Evolutionary conservation across 768 basidiomycete genomes (phyloP).

Genomic region (Arthromyces matolae): DNA sequence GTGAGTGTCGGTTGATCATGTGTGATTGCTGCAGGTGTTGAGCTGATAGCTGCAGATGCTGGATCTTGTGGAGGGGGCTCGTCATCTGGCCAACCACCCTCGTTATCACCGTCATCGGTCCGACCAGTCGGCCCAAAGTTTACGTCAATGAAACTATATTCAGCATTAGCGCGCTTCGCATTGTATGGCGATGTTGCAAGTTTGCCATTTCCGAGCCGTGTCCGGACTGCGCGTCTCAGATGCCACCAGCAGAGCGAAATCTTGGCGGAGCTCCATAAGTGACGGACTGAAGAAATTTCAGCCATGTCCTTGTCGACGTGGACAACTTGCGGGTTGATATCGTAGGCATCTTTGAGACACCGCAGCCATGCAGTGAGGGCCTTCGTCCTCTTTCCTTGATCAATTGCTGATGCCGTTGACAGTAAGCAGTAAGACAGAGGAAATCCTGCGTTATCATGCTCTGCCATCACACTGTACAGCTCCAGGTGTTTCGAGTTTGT

Average conservation of each 20-base stretch:
- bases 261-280: slow-evolving; percentile 17
- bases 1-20: background rate
- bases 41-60: too few relatives aligned
- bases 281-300: slow-evolving; percentile 13
- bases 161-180: slow-evolving; percentile 10
- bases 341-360: slow-evolving; percentile 11
- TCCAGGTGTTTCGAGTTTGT: slow-evolving; percentile 25
- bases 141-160: background rate
- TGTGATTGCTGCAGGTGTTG: too few relatives aligned
- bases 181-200: slow-evolving; percentile 23
- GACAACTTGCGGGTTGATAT: slow-evolving; percentile 10
- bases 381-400: slow-evolving; percentile 15
- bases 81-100: slow-evolving; percentile 9
- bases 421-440: slow-evolving; percentile 22
- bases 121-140: background rate
- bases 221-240: slow-evolving; percentile 15
- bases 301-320: slow-evolving; percentile 19
- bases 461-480: slow-evolving; percentile 21
- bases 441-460: slow-evolving; percentile 23
- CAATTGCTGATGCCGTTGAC: slow-evolving; percentile 18
- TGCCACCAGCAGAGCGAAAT: slow-evolving; percentile 22
- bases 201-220: slow-evolving; percentile 16
- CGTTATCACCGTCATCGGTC: background rate
- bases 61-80: too few relatives aligned
- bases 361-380: slow-evolving; percentile 17